Base-by-base conservation (phyloP, 1,284 basidiomycete species). In the Cutaneotrichosporon spelunceum region DNA sequence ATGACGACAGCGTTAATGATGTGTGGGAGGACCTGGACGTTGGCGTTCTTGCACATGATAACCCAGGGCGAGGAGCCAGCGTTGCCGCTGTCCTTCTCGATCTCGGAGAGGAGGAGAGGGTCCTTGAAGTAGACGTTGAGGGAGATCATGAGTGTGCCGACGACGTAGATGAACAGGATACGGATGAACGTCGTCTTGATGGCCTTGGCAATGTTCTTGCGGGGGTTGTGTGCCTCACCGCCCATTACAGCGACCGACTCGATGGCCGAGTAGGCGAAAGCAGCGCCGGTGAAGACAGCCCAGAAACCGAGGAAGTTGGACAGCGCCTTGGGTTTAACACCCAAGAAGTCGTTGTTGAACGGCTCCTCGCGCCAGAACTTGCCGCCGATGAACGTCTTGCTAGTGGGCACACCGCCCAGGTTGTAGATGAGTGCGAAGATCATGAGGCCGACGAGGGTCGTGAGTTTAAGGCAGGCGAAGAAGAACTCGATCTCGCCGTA, bases 1-100 rank as follows among this genome's bases (percentile, higher is more conserved):
- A 73, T 54, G 29, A 95, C 83, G 71, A 85, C 87, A 10, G 90
- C 91, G 72, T 83, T 82, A 73, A 83, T 79, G 60, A 82, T 84
- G 57, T 84, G 84, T 2, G 90, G 90, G 1, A 93, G 79, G 8
- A 81, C 83, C 67, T 85, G 85, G 78, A 93, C 92, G 33, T 88
- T 86, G 2, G 89, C 86, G 47, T 81, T 83, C 66, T 84, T 70
- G 66, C 74, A 74, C 56, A 75, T 88, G 67, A 92, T 88, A 64
- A 92, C 90, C 75, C 91, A 92, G 1, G 90, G 90, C 11, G 88
- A 90, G 2, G 84, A 84, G 4, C 85, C 84, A 53, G 90, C 90
- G 33, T 84, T 87, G 33, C 56, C 59, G 2, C 34, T 24, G 56
- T 72, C 73, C 53, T 88, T 79, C 63, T 83, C 77, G 24, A 93